Percentiles rank a stretch among this genome's conserved stretches.
These are phyloP conservation scores for Cercospora beticola DNA, from an alignment of 2,329 filamentous ascomycete genomes.

Conservation along the genomic window DNA sequence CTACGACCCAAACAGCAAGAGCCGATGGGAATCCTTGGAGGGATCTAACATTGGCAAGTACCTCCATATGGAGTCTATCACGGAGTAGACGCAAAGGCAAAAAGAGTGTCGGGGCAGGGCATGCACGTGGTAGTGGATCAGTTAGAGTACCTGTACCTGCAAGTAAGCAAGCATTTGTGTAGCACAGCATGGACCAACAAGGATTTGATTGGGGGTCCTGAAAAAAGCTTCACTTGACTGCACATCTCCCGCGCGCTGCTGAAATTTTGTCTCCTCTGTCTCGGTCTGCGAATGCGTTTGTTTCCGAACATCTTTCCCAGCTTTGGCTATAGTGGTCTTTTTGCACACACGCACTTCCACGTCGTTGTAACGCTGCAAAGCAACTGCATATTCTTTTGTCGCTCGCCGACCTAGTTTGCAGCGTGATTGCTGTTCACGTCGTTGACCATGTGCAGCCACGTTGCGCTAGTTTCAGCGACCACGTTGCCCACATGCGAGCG, in stretches of 20 bases:
- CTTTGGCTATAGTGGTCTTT: neutral
- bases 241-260: neutral
- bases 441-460: neutral
- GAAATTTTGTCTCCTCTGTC: neutral
- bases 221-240: neutral
- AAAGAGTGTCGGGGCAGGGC: neutral
- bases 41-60: neutral
- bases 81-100: neutral
- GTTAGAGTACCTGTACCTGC: neutral
- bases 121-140: neutral
- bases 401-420: neutral
- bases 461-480: neutral
- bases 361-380: neutral
- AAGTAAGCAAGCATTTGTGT: neutral
- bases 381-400: neutral
- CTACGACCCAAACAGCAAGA: slow-evolving; percentile 51
- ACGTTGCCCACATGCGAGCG: neutral
- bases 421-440: neutral
- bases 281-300: neutral
- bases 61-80: neutral
- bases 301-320: neutral
- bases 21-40: neutral
- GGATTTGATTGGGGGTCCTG: neutral
- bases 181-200: neutral
- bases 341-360: neutral